Conservation (phyloP, 1,284 basidiomycete species). For the Flammula alnicola region DNA sequence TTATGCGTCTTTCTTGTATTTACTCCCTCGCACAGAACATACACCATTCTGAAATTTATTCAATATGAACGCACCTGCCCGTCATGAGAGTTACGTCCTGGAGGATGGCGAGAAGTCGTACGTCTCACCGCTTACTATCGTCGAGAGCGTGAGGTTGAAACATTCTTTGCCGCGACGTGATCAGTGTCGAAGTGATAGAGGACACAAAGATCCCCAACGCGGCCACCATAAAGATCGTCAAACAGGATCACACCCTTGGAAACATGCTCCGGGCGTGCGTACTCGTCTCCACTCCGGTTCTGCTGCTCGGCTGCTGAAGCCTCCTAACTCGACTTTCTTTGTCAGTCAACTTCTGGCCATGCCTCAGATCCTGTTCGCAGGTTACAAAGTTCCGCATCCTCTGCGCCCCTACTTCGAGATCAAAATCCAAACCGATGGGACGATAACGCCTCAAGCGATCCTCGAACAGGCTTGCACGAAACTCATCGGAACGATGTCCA, state of each 20-base stretch:
- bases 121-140: constrained; percentile 37
- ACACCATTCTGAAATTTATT: constrained; percentile 17
- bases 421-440: constrained; percentile 95
- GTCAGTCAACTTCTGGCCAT: constrained; percentile 85
- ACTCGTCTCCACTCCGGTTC: not conserved
- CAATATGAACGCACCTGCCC: constrained; percentile 90
- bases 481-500: constrained; percentile 78
- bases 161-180: not conserved
- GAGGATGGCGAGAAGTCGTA: constrained; percentile 93
- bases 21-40: constrained; percentile 17
- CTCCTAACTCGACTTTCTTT: no score
- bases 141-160: constrained; percentile 5
- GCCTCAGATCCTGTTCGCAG: constrained; percentile 90
- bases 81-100: constrained; percentile 90
- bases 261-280: constrained; percentile 95
- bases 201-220: constrained; percentile 98
- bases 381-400: constrained; percentile 97
- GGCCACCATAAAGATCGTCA: constrained; percentile 91
- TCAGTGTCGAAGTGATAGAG: constrained; percentile 88
- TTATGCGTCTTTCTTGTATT: constrained; percentile 17
- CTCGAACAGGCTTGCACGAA: constrained; percentile 86
- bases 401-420: constrained; percentile 92
- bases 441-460: constrained; percentile 80
- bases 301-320: no score
- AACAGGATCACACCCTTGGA: constrained; percentile 97